phyloP scores from a whole-genome alignment of 768 basidiomycete species.

The Kwoniella botswanensis region DNA sequence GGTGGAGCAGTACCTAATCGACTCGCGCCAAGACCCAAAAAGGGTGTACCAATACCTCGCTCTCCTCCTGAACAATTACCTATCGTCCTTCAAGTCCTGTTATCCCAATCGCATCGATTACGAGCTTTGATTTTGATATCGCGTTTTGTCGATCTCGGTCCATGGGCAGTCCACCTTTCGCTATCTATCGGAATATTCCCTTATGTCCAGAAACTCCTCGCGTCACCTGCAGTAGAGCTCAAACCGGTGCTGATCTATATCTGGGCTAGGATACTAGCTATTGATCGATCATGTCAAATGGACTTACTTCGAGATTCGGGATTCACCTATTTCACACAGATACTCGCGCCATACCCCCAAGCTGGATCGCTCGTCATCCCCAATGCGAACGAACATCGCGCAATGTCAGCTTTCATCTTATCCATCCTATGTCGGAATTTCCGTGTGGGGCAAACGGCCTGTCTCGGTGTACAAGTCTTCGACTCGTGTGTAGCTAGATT shows the following conservation, averaged over 20 bases:
- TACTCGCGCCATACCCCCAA: conserved; percentile 62
- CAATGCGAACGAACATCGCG: conserved; percentile 91
- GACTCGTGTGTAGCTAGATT: conserved; percentile 83
- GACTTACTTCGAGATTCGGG: conserved; percentile 78
- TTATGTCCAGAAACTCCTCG: conserved; percentile 93
- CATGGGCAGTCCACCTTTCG: conserved; percentile 97
- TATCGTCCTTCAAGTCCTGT: conserved; percentile 93
- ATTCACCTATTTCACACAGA: conserved; percentile 61
- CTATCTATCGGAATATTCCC: conserved; percentile 97
- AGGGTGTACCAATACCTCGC: conserved; percentile 63
- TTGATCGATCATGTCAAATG: conserved; percentile 89
- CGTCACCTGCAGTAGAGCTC: conserved; percentile 92
- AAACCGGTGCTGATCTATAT: conserved; percentile 98
- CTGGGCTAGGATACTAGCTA: conserved; percentile 95
- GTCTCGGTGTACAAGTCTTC: conserved; percentile 73
- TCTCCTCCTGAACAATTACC: conserved; percentile 97
- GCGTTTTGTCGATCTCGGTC: conserved; percentile 96
- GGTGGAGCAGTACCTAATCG: conserved; percentile 64
- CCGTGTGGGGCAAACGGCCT: conserved; percentile 82
- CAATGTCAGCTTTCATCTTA: conserved; percentile 98
- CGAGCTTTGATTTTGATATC: conserved; percentile 93
- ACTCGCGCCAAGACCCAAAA: conserved; percentile 41
- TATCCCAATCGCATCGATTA: conserved; percentile 93
- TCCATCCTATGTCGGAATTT: conserved; percentile 87
- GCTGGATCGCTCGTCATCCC: conserved; percentile 67